Conservation (phyloP, 208 protist genomes). For the Wallacemonas collosoma region DNA sequence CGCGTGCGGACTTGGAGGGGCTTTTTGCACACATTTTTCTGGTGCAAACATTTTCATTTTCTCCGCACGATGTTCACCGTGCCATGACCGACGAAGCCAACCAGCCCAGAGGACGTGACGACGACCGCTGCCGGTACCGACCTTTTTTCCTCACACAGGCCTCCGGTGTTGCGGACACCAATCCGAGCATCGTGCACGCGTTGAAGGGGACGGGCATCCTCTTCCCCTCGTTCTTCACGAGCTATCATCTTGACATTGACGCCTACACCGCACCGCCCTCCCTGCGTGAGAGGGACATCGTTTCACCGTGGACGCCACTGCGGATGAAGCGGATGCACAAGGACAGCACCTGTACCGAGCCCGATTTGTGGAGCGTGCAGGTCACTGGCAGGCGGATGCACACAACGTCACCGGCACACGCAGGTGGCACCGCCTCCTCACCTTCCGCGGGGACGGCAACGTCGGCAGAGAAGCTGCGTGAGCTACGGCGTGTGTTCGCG, state of each 20-base stretch:
- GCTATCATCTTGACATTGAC: constrained; percentile 9
- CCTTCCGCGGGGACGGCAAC: background rate
- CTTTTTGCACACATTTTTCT: constrained; percentile 28
- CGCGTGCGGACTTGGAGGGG: too few species aligned
- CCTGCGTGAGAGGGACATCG: background rate
- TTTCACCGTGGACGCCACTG: constrained; percentile 3
- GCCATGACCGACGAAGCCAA: background rate
- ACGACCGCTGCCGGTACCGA: background rate
- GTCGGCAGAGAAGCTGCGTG: background rate
- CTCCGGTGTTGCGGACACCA: background rate
- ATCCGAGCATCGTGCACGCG: background rate
- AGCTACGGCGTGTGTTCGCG: constrained; percentile 8
- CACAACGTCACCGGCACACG: background rate
- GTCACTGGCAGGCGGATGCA: background rate
- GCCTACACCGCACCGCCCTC: background rate
- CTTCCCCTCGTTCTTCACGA: constrained; percentile 28
- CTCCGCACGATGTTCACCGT: constrained; percentile 10
- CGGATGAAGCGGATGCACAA: constrained; percentile 13
- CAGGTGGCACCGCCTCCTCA: background rate
- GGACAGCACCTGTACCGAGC: background rate
- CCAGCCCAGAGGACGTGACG: background rate
- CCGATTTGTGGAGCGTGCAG: constrained; percentile 13
- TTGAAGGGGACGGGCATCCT: background rate
- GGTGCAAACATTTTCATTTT: constrained; percentile 33
- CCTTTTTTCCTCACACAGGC: constrained; percentile 1